Evolutionary conservation across 257 asterid genomes (phyloP).

Genomic region (Anisodus acutangulus): DNA sequence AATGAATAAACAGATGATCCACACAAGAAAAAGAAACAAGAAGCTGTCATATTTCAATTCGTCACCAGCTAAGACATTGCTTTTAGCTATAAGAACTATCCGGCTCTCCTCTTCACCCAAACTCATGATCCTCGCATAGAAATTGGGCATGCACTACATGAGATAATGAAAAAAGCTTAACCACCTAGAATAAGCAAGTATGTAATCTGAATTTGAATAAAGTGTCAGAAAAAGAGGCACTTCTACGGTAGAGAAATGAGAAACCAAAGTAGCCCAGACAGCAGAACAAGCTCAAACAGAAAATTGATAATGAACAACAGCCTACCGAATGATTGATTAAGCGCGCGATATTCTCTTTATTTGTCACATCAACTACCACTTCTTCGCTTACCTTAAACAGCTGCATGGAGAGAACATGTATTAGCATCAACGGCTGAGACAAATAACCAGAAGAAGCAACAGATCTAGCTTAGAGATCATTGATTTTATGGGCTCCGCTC

Average conservation of each 20-base stretch:
- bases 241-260: neutral
- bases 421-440: slow-evolving; percentile 6
- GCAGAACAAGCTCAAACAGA: neutral
- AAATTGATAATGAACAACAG: slow-evolving; percentile 27
- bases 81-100: slow-evolving; percentile 84
- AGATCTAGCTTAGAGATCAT: neutral
- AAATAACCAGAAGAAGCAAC: neutral
- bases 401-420: slow-evolving; percentile 49
- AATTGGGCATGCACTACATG: slow-evolving; percentile 93
- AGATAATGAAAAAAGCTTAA: neutral
- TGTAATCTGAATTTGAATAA: neutral
- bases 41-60: slow-evolving; percentile 75
- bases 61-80: slow-evolving; percentile 72
- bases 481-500: neutral
- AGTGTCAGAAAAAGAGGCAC: neutral
- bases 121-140: slow-evolving; percentile 89
- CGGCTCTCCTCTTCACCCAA: slow-evolving; percentile 73
- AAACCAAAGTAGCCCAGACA: slow-evolving; percentile 8
- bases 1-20: neutral
- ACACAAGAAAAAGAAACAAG: slow-evolving; percentile 27
- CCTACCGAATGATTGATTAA: slow-evolving; percentile 94
- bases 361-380: slow-evolving; percentile 89
- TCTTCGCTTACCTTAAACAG: slow-evolving; percentile 94
- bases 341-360: slow-evolving; percentile 91
- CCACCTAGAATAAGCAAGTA: neutral